Conservation (phyloP, 129 eudicot species). For the Artemisia argyi region DNA sequence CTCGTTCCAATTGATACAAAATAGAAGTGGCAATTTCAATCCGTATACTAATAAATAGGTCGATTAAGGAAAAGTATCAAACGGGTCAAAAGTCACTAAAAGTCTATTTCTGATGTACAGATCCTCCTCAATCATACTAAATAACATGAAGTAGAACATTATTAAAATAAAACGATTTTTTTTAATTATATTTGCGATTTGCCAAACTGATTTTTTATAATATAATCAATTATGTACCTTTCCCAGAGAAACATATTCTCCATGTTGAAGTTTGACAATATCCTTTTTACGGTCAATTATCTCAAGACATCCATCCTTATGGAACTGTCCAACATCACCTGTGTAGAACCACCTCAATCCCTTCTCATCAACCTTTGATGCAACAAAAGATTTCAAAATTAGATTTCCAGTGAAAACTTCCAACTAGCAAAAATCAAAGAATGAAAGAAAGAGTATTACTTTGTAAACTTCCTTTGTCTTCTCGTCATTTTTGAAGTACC, state of each 20-base stretch:
- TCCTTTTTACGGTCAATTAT: constrained; percentile 94
- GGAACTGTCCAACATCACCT: constrained; percentile 88
- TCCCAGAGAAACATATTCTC: constrained; percentile 94
- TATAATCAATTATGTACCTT: constrained; percentile 46
- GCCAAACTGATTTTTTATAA: too few species aligned
- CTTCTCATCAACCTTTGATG: constrained; percentile 75
- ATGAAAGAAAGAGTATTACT: constrained; percentile 41
- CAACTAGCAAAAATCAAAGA: neutral
- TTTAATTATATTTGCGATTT: too few species aligned
- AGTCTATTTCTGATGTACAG: too few species aligned
- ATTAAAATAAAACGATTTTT: too few species aligned
- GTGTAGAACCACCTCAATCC: constrained; percentile 98
- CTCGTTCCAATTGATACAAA: neutral
- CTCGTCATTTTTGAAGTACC: constrained; percentile 89
- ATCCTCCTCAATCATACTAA: too few species aligned
- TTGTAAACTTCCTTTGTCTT: constrained; percentile 92
- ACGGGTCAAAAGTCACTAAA: too few species aligned
- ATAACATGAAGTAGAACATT: too few species aligned
- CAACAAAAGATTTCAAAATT: constrained; percentile 15
- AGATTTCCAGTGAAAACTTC: neutral
- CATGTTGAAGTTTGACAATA: constrained; percentile 95
- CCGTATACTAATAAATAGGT: too few species aligned
- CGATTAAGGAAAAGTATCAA: too few species aligned
- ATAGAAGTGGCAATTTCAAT: too few species aligned
- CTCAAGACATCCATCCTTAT: constrained; percentile 93